A percentile compares a stretch with the other conserved stretches of the same genome.
Conservation (phyloP, 2,329 filamentous ascomycete genomes). For the Paracorniculantispora psalliotae region DNA sequence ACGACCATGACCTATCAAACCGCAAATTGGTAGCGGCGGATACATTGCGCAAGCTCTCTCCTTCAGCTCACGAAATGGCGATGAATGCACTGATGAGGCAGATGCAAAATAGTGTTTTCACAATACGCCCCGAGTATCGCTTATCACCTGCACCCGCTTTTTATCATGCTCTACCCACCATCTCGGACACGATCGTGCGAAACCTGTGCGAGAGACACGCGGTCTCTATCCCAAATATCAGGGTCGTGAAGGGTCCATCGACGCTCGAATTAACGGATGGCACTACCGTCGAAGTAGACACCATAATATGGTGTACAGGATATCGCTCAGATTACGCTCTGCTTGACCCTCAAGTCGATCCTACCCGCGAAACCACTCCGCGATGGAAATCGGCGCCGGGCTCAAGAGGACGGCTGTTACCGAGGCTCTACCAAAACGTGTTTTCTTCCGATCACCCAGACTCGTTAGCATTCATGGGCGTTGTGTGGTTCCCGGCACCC, state of each 20-base stretch:
- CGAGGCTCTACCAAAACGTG: slow-evolving; percentile 38
- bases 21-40: background rate
- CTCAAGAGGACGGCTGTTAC: slow-evolving; percentile 26
- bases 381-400: slow-evolving; percentile 21
- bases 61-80: slow-evolving; percentile 19
- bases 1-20: background rate
- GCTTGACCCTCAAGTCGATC: slow-evolving; percentile 24
- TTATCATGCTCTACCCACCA: slow-evolving; percentile 10
- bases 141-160: slow-evolving; percentile 21
- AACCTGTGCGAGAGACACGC: slow-evolving; percentile 34
- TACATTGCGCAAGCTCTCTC: slow-evolving; percentile 21
- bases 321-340: slow-evolving; percentile 27
- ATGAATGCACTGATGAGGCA: slow-evolving; percentile 21
- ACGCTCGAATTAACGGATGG: slow-evolving; percentile 26
- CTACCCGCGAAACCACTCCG: slow-evolving; percentile 20
- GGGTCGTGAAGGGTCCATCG: slow-evolving; percentile 25
- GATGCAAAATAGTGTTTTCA: slow-evolving; percentile 22
- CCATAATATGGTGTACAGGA: slow-evolving; percentile 32
- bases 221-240: slow-evolving; percentile 28
- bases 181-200: slow-evolving; percentile 24
- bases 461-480: slow-evolving; percentile 39
- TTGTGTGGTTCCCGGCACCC: slow-evolving; percentile 29
- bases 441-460: slow-evolving; percentile 39
- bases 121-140: slow-evolving; percentile 25
- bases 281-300: slow-evolving; percentile 22